Evolutionary conservation across 1,284 basidiomycete species (phyloP).

Genomic region (Malassezia pachydermatis): DNA sequence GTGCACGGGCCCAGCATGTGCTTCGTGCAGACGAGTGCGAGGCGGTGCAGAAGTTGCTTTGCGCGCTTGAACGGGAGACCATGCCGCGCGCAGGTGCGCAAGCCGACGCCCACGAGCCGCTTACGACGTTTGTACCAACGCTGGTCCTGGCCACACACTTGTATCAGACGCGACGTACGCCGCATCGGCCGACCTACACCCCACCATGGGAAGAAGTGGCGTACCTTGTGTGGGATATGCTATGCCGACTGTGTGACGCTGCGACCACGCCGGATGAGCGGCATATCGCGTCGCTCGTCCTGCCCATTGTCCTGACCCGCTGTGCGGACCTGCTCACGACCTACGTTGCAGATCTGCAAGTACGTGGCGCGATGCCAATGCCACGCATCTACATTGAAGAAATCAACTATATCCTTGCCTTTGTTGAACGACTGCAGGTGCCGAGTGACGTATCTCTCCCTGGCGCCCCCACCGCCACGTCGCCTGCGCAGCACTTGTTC

Average conservation of each 20-base stretch:
- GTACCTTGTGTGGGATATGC: slow-evolving; percentile 84
- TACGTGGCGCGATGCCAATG: slow-evolving; percentile 58
- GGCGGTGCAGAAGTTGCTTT: neutral
- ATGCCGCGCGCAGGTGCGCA: slow-evolving; percentile 62
- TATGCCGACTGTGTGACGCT: slow-evolving; percentile 66
- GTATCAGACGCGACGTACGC: slow-evolving; percentile 48
- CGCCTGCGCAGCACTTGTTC: neutral
- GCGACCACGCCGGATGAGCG: slow-evolving; percentile 43
- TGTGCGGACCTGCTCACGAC: slow-evolving; percentile 60
- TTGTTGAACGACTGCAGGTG: neutral
- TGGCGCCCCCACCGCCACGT: neutral
- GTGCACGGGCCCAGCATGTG: neutral
- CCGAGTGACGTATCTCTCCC: neutral
- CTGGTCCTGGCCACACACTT: slow-evolving; percentile 67
- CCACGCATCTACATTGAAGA: slow-evolving; percentile 68
- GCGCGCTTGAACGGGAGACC: no score
- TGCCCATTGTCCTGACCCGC: slow-evolving; percentile 64
- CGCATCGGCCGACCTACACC: neutral
- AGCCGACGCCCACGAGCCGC: slow-evolving; percentile 63
- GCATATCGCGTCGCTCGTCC: slow-evolving; percentile 58
- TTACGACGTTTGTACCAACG: slow-evolving; percentile 61
- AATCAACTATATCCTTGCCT: slow-evolving; percentile 62
- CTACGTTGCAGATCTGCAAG: slow-evolving; percentile 68
- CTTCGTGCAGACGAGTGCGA: neutral
- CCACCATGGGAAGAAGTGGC: slow-evolving; percentile 61